Conservation (phyloP, 192 early-diverging fungal genomes). For the Thamnidium elegans region DNA sequence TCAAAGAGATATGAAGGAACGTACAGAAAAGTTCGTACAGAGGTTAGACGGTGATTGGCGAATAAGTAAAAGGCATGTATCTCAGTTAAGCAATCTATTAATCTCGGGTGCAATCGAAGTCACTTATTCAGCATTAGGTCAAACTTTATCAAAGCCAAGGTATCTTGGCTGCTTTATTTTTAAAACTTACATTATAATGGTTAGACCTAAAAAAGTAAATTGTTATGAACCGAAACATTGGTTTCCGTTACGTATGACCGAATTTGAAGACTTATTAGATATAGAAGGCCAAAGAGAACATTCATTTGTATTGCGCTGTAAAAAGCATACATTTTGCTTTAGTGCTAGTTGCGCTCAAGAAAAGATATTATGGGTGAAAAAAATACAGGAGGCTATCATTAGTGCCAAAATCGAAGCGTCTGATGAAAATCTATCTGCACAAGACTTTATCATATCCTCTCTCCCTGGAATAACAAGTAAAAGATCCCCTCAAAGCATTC, state of each 20-base stretch:
- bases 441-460: slow-evolving; percentile 28
- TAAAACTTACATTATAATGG: slow-evolving; percentile 54
- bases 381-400: slow-evolving; percentile 45
- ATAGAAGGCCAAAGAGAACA: slow-evolving; percentile 22
- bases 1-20: slow-evolving; percentile 22
- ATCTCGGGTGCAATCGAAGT: slow-evolving; percentile 47
- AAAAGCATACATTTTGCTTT: slow-evolving; percentile 50
- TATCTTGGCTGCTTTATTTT: slow-evolving; percentile 66
- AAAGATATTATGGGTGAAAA: slow-evolving; percentile 52
- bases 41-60: slow-evolving; percentile 30
- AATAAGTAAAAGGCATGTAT: slow-evolving; percentile 35
- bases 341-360: slow-evolving; percentile 53
- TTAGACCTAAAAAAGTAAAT: slow-evolving; percentile 47
- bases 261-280: slow-evolving; percentile 48
- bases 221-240: slow-evolving; percentile 59
- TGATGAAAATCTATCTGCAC: background rate
- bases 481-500: slow-evolving; percentile 7
- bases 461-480: slow-evolving; percentile 10
- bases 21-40: slow-evolving; percentile 32
- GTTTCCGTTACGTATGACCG: slow-evolving; percentile 63
- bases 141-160: slow-evolving; percentile 32
- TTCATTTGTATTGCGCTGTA: slow-evolving; percentile 21
- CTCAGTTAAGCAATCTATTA: slow-evolving; percentile 37
- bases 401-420: slow-evolving; percentile 27
- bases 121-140: slow-evolving; percentile 35